A percentile compares a stretch with the other conserved stretches of the same genome.
Conservation (phyloP, 306 rosid genomes). For the Senna tora region DNA sequence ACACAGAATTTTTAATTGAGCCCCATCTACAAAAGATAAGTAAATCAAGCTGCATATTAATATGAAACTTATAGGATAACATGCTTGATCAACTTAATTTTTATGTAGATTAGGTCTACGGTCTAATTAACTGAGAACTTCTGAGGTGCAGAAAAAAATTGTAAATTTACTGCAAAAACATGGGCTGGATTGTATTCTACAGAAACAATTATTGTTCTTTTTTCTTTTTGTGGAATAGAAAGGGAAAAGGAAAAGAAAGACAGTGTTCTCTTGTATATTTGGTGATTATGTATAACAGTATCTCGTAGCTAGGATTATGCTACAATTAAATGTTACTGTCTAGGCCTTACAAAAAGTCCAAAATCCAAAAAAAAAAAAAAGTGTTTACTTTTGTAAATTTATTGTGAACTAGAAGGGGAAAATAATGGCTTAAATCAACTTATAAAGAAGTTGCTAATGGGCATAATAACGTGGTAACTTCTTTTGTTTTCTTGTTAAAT, state of each 20-base stretch:
- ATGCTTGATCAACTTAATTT: conserved; percentile 1
- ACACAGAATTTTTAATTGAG: neutral
- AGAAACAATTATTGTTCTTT: conserved; percentile 31
- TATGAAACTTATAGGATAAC: too few relatives aligned
- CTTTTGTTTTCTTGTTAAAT: neutral
- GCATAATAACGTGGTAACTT: neutral
- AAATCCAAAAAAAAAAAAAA: neutral
- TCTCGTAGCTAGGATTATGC: conserved; percentile 40
- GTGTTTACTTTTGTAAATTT: conserved; percentile 17
- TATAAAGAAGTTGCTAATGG: neutral
- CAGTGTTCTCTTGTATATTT: conserved; percentile 35
- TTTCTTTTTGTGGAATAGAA: conserved; percentile 25
- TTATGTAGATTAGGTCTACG: neutral
- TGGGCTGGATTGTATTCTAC: conserved; percentile 34
- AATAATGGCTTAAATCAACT: conserved; percentile 1
- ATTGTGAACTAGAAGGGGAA: neutral
- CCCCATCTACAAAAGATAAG: neutral
- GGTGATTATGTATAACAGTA: conserved; percentile 34
- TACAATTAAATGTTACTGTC: conserved; percentile 22
- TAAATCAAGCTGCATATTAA: neutral
- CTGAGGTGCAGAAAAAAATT: conserved; percentile 16
- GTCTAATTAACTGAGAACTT: conserved; percentile 28
- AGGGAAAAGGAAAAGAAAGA: conserved; percentile 18
- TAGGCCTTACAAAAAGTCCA: conserved; percentile 14
- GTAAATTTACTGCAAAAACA: conserved; percentile 13